Conservation (phyloP, 108 stramenopile genomes). For the Aurantiochytrium sp. region DNA sequence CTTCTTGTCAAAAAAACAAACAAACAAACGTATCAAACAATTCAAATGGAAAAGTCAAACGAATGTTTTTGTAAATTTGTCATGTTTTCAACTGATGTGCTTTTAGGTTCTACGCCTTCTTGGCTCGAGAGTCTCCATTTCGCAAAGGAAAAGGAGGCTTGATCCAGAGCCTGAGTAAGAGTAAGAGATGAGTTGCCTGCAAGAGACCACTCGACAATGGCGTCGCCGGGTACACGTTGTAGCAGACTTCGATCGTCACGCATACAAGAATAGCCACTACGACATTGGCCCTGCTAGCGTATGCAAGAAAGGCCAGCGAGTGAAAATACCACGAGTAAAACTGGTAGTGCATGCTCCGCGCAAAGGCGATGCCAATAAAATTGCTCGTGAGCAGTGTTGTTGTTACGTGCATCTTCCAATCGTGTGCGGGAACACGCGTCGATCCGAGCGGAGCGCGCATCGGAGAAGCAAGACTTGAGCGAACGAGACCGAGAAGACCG, state of each 20-base stretch:
- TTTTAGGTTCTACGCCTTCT: neutral
- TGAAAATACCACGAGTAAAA: constrained; percentile 93
- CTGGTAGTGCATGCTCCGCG: constrained; percentile 90
- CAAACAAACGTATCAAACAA: too few species aligned
- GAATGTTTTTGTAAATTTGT: too few species aligned
- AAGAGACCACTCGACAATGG: constrained; percentile 63
- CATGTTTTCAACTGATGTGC: too few species aligned
- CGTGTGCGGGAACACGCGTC: neutral
- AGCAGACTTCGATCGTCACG: constrained; percentile 66
- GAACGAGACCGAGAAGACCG: neutral
- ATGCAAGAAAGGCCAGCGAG: constrained; percentile 62
- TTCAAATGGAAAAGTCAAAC: too few species aligned
- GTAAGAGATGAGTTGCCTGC: constrained; percentile 62
- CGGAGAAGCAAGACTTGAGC: neutral
- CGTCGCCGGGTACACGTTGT: constrained; percentile 83
- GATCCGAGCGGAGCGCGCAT: neutral
- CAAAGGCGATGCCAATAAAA: constrained; percentile 84
- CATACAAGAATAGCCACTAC: constrained; percentile 32
- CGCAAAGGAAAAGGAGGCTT: neutral
- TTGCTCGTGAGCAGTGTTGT: constrained; percentile 78
- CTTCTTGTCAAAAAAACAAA: too few species aligned
- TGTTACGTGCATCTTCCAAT: constrained; percentile 53
- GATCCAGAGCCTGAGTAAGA: constrained; percentile 27
- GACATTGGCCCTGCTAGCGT: neutral
- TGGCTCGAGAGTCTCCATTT: neutral